These are phyloP conservation scores for Alternaria metachromatica DNA, from an alignment of 2,329 filamentous ascomycete species.

Conservation along the genomic window DNA sequence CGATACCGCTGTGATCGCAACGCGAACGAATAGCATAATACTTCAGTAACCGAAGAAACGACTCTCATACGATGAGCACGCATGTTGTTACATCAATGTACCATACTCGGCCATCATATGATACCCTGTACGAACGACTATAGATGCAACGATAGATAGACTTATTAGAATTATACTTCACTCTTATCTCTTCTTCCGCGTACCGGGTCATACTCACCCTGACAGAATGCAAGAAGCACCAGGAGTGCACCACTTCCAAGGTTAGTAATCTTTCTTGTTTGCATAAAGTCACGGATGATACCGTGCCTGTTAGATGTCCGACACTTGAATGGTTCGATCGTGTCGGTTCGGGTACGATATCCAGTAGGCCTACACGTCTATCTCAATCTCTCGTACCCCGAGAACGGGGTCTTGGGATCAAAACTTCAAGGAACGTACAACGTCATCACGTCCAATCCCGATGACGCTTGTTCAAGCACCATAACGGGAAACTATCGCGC, in stretches of 20 bases:
- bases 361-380: not conserved
- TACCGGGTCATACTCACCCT: not conserved
- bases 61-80: not conserved
- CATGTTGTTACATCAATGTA: not conserved
- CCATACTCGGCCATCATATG: not conserved
- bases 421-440: not conserved
- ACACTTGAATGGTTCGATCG: not conserved
- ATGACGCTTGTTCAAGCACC: not conserved
- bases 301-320: not conserved
- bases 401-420: not conserved
- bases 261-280: not conserved
- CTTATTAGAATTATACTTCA: not conserved
- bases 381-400: not conserved
- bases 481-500: not conserved
- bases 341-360: not conserved
- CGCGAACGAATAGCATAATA: not conserved
- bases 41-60: not conserved
- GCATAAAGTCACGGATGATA: not conserved
- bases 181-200: not conserved
- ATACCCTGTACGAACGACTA: constrained; percentile 1
- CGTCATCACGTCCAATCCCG: not conserved
- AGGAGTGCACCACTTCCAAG: not conserved
- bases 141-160: not conserved
- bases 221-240: not conserved
- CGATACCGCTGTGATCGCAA: not conserved